These are phyloP conservation scores for Plasmodium adleri DNA, from an alignment of 169 alveolate species.

Conservation along the genomic window DNA sequence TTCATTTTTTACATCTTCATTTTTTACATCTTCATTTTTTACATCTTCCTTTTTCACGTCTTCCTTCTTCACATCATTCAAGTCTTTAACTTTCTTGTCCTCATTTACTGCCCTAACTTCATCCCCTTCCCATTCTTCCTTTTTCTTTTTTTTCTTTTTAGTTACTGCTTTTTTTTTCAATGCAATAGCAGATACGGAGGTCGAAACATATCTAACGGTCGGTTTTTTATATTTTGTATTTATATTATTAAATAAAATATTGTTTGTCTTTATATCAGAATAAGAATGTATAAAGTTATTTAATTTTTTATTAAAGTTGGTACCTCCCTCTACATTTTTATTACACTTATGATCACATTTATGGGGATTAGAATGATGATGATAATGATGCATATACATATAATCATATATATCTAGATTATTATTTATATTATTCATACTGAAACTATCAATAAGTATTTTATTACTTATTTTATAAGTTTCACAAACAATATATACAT, in stretches of 20 bases:
- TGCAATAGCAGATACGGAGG: not conserved
- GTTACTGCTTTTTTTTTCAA: not conserved
- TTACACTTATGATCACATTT: conserved; percentile 1
- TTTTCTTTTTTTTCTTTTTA: no score
- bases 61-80: no score
- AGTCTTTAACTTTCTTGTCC: no score
- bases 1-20: no score
- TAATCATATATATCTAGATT: conserved; percentile 65
- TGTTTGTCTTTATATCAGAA: conserved; percentile 21
- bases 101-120: no score
- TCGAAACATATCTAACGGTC: conserved; percentile 10
- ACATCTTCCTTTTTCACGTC: no score
- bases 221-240: conserved; percentile 3
- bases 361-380: conserved; percentile 8
- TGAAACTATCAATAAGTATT: conserved; percentile 65
- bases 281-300: conserved; percentile 56
- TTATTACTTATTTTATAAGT: conserved; percentile 75
- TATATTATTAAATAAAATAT: conserved; percentile 23
- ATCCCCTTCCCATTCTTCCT: no score
- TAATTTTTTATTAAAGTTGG: conserved; percentile 43
- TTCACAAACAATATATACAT: conserved; percentile 66
- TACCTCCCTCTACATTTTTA: conserved; percentile 21
- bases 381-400: conserved; percentile 73
- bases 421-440: conserved; percentile 70
- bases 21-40: no score